A percentile compares a stretch with the other conserved stretches of the same genome.
Conservation (phyloP, 2,329 filamentous ascomycete species). For the Diaporthe sp. region DNA sequence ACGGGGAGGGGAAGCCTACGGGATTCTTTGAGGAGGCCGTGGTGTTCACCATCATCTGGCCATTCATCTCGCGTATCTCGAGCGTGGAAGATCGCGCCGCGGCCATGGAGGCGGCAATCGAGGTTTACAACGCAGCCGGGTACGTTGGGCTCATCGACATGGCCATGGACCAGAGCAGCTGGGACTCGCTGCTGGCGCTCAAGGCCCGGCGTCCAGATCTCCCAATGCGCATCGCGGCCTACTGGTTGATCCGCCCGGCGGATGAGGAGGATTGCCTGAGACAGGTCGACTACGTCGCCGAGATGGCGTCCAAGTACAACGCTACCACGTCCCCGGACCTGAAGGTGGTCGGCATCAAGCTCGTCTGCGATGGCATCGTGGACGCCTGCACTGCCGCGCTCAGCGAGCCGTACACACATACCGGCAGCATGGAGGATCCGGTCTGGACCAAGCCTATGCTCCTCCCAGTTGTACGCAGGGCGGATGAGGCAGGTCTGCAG, state of each 20-base stretch:
- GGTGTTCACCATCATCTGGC: slow-evolving; percentile 68
- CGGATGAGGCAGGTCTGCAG: slow-evolving; percentile 68
- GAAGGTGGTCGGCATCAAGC: slow-evolving; percentile 72
- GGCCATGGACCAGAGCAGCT: slow-evolving; percentile 70
- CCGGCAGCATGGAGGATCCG: slow-evolving; percentile 60
- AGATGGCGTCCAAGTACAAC: slow-evolving; percentile 61
- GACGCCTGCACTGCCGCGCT: slow-evolving; percentile 76
- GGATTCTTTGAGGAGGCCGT: slow-evolving; percentile 68
- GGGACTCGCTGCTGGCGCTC: slow-evolving; percentile 63
- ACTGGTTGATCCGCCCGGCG: slow-evolving; percentile 67
- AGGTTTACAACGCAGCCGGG: slow-evolving; percentile 62
- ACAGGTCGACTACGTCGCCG: slow-evolving; percentile 66
- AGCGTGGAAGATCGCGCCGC: slow-evolving; percentile 62
- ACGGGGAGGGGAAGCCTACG: slow-evolving; percentile 59
- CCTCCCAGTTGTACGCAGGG: slow-evolving; percentile 65
- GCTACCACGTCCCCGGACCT: slow-evolving; percentile 58
- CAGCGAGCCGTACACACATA: slow-evolving; percentile 68
- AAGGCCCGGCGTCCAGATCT: slow-evolving; percentile 49
- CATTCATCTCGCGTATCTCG: slow-evolving; percentile 63
- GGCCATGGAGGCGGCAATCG: slow-evolving; percentile 60
- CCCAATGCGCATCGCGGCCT: slow-evolving; percentile 65
- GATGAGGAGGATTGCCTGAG: slow-evolving; percentile 58
- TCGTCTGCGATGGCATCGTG: slow-evolving; percentile 75
- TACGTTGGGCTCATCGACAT: slow-evolving; percentile 70
- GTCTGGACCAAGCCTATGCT: slow-evolving; percentile 69